Percentiles rank a stretch among this genome's conserved stretches.
Conservation (phyloP, 768 basidiomycete species). For the Pleurotus tuber-regium region DNA sequence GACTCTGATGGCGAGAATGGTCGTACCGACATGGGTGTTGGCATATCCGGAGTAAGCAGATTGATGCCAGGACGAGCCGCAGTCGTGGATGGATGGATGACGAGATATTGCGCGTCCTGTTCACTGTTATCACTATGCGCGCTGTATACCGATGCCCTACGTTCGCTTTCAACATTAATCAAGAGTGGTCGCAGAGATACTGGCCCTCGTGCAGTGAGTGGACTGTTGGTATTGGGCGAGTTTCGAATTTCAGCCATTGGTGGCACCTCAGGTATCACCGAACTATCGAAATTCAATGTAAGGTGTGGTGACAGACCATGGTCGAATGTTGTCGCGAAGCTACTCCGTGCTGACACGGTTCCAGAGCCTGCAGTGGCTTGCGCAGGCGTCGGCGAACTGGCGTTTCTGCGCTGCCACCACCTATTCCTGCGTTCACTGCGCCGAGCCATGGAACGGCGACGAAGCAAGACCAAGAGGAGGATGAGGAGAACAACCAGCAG, state of each 20-base stretch:
- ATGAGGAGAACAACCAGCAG: slow-evolving; percentile 28
- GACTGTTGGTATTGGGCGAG: slow-evolving; percentile 16
- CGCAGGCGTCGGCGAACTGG: slow-evolving; percentile 14
- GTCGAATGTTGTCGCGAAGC: slow-evolving; percentile 64
- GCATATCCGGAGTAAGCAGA: slow-evolving; percentile 3
- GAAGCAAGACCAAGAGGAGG: slow-evolving; percentile 39
- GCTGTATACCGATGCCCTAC: slow-evolving; percentile 39
- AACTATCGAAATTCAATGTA: slow-evolving; percentile 19
- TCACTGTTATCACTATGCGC: slow-evolving; percentile 34
- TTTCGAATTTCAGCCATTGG: slow-evolving; percentile 56
- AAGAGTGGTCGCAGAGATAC: slow-evolving; percentile 8
- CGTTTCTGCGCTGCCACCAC: slow-evolving; percentile 41
- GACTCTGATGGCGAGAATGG: slow-evolving; percentile 68
- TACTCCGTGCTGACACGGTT: slow-evolving; percentile 45
- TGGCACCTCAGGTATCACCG: slow-evolving; percentile 28
- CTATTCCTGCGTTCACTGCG: slow-evolving; percentile 39
- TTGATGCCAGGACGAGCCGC: background rate
- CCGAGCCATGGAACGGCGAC: slow-evolving; percentile 41
- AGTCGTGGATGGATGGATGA: slow-evolving; percentile 20
- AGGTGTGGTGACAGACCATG: slow-evolving; percentile 30
- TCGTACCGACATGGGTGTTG: slow-evolving; percentile 58
- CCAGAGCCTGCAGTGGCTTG: slow-evolving; percentile 18
- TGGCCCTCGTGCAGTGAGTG: slow-evolving; percentile 2
- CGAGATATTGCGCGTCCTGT: slow-evolving; percentile 37
- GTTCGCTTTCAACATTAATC: slow-evolving; percentile 16